Evolutionary conservation across 768 basidiomycete species (phyloP), one percentile per base, ranked within the genome.

Genomic region (Leccinum imitatum): DNA sequence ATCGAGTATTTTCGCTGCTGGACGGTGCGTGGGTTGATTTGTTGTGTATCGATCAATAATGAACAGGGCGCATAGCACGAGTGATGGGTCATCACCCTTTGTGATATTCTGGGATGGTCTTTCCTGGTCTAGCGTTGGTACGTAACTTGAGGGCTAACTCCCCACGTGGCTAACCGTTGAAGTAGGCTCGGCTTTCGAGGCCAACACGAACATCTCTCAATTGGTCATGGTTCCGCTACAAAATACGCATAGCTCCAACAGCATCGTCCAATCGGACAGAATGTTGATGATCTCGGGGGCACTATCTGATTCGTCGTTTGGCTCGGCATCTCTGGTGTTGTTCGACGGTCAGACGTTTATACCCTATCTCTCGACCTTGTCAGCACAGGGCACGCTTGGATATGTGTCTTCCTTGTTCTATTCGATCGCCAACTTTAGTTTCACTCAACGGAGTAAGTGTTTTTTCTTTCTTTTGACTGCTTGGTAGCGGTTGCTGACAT

Each of bases 191-290:
- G 75, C 77, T 17, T 73, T 92, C 15, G 73, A 81, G 58, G 76
- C 78, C 30, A 76, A 78, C 31, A 87, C 89, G 15, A 83, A 84
- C 50, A 80, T 98, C 51, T 84, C 90, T 21, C 93, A 95, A 72
- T 78, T 99, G 44, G 79, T 84, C 1, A 93, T 99, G 85, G 95
- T 98, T 19, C 96, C 96, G 10, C 78, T 98, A 17, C 85, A 87
- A 67, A 81, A 87, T 62, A 84, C 84, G n/a, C 92, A 97, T 69
- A 62, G 77, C 15, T 78, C 81, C 33, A 91, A 88, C 63, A 81
- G 83, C 30, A 74, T 91, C 19, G 85, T 97, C 60, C 84, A 96
- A 73, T 74, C 82, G 6, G 92, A 99, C 73, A 87, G 96, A 46
- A 87, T 95, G 83, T 79, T 99, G 33, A 83, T 98, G 82, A 83